phyloP scores from a whole-genome alignment of 192 early-diverging fungal species.

The Coemansia sp. region DNA sequence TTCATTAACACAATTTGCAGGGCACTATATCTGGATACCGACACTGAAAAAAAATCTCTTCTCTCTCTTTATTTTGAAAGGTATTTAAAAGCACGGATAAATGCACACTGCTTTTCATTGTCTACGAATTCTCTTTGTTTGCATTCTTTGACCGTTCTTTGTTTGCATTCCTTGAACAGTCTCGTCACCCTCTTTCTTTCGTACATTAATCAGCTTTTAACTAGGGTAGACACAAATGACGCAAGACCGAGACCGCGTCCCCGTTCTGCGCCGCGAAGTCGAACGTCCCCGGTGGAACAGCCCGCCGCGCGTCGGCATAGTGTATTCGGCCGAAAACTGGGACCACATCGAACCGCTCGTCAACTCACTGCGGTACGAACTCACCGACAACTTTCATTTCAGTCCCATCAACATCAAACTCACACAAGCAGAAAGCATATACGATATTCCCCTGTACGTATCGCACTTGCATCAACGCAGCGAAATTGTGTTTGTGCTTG shows the following conservation, averaged over 20 bases:
- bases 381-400: slow-evolving; percentile 26
- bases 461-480: slow-evolving; percentile 27
- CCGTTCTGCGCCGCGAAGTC: slow-evolving; percentile 23
- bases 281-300: slow-evolving; percentile 17
- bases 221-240: neutral
- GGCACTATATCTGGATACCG: neutral
- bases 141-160: neutral
- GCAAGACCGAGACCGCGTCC: slow-evolving; percentile 1
- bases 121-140: neutral
- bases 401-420: slow-evolving; percentile 35
- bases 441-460: slow-evolving; percentile 33
- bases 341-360: slow-evolving; percentile 24
- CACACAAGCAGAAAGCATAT: slow-evolving; percentile 38
- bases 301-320: slow-evolving; percentile 27
- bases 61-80: slow-evolving; percentile 5
- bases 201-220: too few species aligned
- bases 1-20: too few species aligned
- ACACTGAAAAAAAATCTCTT: neutral
- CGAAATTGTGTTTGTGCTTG: slow-evolving; percentile 45
- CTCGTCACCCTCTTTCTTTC: neutral
- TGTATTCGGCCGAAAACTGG: slow-evolving; percentile 46
- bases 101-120: neutral
- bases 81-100: neutral
- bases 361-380: slow-evolving; percentile 49
- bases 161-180: neutral